Evolutionary conservation across 495 filamentous ascomycete species (phyloP).

Genomic region (Aspergillus kassunensis): DNA sequence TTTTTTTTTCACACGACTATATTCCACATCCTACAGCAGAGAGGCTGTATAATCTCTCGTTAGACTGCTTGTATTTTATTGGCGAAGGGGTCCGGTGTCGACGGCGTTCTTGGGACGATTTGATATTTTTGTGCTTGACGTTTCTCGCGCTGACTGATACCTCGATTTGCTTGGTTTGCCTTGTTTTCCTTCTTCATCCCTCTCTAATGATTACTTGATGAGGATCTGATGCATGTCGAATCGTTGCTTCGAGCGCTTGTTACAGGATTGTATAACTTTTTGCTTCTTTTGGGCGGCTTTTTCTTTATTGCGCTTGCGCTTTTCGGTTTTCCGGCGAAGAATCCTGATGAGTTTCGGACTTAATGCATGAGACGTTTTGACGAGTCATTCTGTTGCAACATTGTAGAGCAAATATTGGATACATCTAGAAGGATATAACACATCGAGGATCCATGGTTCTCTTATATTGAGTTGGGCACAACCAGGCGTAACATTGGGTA

Average conservation of each 20-base stretch:
- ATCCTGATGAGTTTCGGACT: conserved; percentile 23
- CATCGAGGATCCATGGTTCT: no score
- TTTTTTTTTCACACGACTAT: conserved; percentile 26
- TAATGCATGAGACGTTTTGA: conserved; percentile 27
- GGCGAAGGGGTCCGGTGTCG: conserved; percentile 25
- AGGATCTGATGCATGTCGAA: conserved; percentile 15
- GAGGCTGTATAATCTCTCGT: conserved; percentile 31
- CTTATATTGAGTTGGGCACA: no score
- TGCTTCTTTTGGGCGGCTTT: conserved; percentile 7
- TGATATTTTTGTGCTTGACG: conserved; percentile 11
- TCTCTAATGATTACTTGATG: conserved; percentile 14
- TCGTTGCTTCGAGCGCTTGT: conserved; percentile 9
- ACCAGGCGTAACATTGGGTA: no score
- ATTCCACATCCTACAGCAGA: conserved; percentile 30
- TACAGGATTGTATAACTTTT: conserved; percentile 15
- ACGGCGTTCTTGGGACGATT: conserved; percentile 30
- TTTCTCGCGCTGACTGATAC: conserved; percentile 7
- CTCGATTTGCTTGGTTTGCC: conserved; percentile 15
- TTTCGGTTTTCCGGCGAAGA: conserved; percentile 8
- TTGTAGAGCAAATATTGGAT: not conserved
- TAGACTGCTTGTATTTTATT: conserved; percentile 50
- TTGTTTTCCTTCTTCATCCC: conserved; percentile 6
- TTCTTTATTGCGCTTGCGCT: conserved; percentile 7
- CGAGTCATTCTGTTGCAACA: conserved; percentile 11
- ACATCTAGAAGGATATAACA: no score